Evolutionary conservation across 2,329 filamentous ascomycete genomes (phyloP).

Genomic region (Fusarium burgessii): DNA sequence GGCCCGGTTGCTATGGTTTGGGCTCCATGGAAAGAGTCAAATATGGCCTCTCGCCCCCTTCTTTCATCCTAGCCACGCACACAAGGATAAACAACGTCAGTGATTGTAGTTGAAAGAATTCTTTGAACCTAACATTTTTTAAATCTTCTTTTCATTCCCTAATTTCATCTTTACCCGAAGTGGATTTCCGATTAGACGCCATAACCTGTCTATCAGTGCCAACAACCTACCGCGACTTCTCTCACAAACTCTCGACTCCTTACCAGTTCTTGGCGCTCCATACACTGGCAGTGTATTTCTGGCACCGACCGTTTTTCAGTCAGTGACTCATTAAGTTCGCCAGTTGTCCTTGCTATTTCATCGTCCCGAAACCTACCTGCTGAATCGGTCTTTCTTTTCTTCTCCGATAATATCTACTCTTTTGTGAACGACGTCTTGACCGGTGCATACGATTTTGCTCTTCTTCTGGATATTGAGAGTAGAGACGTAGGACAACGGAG

Average conservation of each 20-base stretch:
- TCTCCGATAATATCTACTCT: constrained; percentile 1
- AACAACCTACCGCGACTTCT: neutral
- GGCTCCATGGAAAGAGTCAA: neutral
- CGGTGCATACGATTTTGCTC: neutral
- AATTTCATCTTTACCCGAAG: neutral
- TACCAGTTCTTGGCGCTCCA: neutral
- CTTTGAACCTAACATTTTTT: neutral
- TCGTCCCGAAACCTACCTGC: neutral
- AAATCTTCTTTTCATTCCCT: neutral
- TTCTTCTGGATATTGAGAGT: neutral
- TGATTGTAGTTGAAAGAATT: neutral
- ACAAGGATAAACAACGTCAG: neutral
- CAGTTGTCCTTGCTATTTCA: neutral
- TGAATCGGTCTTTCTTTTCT: neutral
- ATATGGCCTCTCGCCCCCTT: constrained; percentile 9
- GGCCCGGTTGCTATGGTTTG: neutral
- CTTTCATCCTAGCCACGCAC: constrained; percentile 7
- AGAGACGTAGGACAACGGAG: neutral
- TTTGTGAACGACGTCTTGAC: neutral
- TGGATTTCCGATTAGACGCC: neutral
- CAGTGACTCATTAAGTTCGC: neutral
- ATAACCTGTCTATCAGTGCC: constrained; percentile 18
- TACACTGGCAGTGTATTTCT: neutral
- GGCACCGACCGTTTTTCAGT: neutral
- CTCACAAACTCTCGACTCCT: neutral